A percentile compares a stretch with the other conserved stretches of the same genome.
These are phyloP conservation scores for Neurospora intermedia DNA, from an alignment of 495 filamentous ascomycete genomes.

Conservation along the genomic window DNA sequence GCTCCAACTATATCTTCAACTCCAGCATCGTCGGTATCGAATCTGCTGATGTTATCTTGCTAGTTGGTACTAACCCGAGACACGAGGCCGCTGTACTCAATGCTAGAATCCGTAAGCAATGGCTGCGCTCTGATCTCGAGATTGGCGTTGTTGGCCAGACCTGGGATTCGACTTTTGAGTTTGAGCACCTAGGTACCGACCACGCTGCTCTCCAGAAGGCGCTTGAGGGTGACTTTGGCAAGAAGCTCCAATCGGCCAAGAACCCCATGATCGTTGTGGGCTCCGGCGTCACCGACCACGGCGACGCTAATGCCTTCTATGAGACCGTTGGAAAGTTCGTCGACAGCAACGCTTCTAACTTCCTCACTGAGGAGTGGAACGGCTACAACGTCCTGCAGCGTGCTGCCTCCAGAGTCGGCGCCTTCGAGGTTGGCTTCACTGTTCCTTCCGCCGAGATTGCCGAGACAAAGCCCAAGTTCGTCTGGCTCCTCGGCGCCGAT, in stretches of 20 bases:
- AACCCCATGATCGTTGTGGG: conserved; percentile 93
- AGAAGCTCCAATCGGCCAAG: conserved; percentile 81
- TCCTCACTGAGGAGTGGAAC: conserved; percentile 86
- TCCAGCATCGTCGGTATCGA: conserved; percentile 87
- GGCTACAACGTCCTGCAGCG: conserved; percentile 95
- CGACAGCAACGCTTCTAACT: conserved; percentile 81
- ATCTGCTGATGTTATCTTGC: conserved; percentile 82
- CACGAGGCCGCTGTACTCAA: conserved; percentile 92
- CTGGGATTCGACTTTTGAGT: conserved; percentile 88
- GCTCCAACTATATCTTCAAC: conserved; percentile 94
- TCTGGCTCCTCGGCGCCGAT: conserved; percentile 95
- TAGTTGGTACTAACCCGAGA: conserved; percentile 89
- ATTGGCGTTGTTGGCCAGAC: conserved; percentile 84
- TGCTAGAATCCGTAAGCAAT: conserved; percentile 94
- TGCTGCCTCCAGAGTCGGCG: conserved; percentile 79
- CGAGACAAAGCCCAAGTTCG: conserved; percentile 75
- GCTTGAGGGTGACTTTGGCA: conserved; percentile 77
- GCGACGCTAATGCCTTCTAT: conserved; percentile 84
- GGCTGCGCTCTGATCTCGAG: conserved; percentile 88
- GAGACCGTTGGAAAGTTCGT: conserved; percentile 81
- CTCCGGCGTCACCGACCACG: conserved; percentile 77
- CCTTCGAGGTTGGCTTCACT: conserved; percentile 92
- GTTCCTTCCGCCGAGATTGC: conserved; percentile 68
- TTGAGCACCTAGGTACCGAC: conserved; percentile 75
- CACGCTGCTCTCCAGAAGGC: conserved; percentile 68